These are phyloP conservation scores for Pythium scleroteichum DNA, from an alignment of 352 stramenopile species.

Conservation along the genomic window DNA sequence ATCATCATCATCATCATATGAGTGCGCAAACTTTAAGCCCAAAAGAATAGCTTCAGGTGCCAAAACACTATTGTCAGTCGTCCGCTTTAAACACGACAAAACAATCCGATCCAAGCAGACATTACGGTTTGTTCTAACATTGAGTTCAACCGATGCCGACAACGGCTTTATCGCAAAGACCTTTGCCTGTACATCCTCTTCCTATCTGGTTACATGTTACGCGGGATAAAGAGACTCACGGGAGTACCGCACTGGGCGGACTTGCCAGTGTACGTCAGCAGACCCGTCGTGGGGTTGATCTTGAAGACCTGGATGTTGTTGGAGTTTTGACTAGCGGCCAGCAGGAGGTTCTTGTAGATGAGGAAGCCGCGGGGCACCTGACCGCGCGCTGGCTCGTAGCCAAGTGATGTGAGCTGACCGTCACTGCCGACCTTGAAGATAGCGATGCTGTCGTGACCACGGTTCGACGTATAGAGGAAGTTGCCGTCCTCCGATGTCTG, in stretches of 20 bases:
- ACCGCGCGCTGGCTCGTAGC: slow-evolving; percentile 44
- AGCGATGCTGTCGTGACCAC: slow-evolving; percentile 60
- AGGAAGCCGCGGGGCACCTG: slow-evolving; percentile 45
- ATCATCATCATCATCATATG: too few relatives aligned
- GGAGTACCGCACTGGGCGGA: slow-evolving; percentile 42
- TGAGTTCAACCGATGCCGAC: too few relatives aligned
- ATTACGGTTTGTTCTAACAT: not conserved
- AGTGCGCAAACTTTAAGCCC: too few relatives aligned
- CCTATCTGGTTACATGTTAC: slow-evolving; percentile 9
- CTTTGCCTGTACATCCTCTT: not conserved
- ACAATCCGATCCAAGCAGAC: too few relatives aligned
- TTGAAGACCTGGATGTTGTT: slow-evolving; percentile 60
- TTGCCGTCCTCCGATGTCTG: slow-evolving; percentile 49
- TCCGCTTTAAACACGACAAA: too few relatives aligned
- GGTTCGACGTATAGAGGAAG: slow-evolving; percentile 72
- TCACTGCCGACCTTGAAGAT: slow-evolving; percentile 47
- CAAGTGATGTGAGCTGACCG: slow-evolving; percentile 39
- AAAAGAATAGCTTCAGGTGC: too few relatives aligned
- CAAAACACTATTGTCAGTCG: too few relatives aligned
- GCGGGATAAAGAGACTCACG: slow-evolving; percentile 37
- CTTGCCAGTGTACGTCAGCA: slow-evolving; percentile 45
- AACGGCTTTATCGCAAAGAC: too few relatives aligned
- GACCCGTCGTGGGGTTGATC: slow-evolving; percentile 41
- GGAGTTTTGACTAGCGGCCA: slow-evolving; percentile 66
- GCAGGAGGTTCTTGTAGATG: slow-evolving; percentile 47